phyloP scores from a whole-genome alignment of 2,329 filamentous ascomycete genomes.

The Blumeria hordei region DNA sequence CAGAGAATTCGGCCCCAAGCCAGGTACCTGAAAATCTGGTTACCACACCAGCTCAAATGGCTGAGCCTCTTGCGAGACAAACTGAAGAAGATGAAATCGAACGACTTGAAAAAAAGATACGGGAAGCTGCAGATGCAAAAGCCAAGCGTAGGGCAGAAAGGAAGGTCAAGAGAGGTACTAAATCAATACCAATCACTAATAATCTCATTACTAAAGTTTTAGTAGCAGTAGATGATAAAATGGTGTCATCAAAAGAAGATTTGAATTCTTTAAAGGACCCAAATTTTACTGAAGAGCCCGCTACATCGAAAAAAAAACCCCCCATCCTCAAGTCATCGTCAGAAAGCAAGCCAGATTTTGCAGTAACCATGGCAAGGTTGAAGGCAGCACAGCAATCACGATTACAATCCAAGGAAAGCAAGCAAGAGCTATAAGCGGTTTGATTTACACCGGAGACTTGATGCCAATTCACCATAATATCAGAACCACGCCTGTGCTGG shows the following conservation, averaged over 20 bases:
- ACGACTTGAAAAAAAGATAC: slow-evolving; percentile 19
- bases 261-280: too few relatives aligned
- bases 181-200: slow-evolving; percentile 10
- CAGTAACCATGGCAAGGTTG: slow-evolving; percentile 28
- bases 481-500: too few relatives aligned
- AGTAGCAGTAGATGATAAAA: too few relatives aligned
- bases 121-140: slow-evolving; percentile 19
- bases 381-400: slow-evolving; percentile 29
- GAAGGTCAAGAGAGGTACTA: slow-evolving; percentile 17
- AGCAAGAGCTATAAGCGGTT: slow-evolving; percentile 21
- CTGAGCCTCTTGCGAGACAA: slow-evolving; percentile 10
- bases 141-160: slow-evolving; percentile 15
- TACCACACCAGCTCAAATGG: neutral
- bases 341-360: slow-evolving; percentile 14
- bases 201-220: too few relatives aligned
- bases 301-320: too few relatives aligned
- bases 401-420: slow-evolving; percentile 26
- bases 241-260: too few relatives aligned
- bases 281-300: too few relatives aligned
- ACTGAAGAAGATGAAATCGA: slow-evolving; percentile 12
- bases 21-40: slow-evolving; percentile 1
- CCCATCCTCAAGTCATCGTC: slow-evolving; percentile 9
- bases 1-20: slow-evolving; percentile 9
- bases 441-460: slow-evolving; percentile 3
- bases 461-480: too few relatives aligned